phyloP scores from a whole-genome alignment of 2,329 filamentous ascomycete genomes.

The Microcera coccophila region DNA sequence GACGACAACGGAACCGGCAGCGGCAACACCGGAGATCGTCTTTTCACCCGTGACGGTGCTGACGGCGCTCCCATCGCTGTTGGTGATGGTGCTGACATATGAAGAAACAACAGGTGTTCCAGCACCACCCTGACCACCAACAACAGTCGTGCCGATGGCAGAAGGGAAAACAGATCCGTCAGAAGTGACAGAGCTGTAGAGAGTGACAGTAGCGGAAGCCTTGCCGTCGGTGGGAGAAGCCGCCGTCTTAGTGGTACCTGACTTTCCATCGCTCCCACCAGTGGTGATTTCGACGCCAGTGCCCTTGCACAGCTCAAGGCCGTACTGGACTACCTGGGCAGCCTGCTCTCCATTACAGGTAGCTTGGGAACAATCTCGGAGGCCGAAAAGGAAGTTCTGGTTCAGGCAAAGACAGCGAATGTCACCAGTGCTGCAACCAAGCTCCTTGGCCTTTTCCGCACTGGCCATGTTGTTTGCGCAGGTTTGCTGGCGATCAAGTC shows the following conservation, averaged over 20 bases:
- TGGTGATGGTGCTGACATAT: slow-evolving; percentile 18
- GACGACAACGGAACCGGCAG: slow-evolving; percentile 15
- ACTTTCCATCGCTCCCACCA: slow-evolving; percentile 11
- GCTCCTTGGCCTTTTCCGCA: slow-evolving; percentile 36
- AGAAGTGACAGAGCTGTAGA: slow-evolving; percentile 35
- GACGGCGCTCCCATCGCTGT: slow-evolving; percentile 19
- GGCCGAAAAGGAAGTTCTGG: slow-evolving; percentile 44
- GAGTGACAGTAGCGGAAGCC: slow-evolving; percentile 24
- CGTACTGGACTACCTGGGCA: slow-evolving; percentile 37
- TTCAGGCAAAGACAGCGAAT: slow-evolving; percentile 46
- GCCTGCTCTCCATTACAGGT: slow-evolving; percentile 38
- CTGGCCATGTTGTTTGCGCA: slow-evolving; percentile 51
- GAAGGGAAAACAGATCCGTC: slow-evolving; percentile 32
- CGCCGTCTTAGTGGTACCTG: slow-evolving; percentile 5
- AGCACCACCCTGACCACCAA: slow-evolving; percentile 18
- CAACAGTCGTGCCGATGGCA: slow-evolving; percentile 36
- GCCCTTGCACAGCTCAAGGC: slow-evolving; percentile 38
- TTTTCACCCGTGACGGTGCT: slow-evolving; percentile 23
- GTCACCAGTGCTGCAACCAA: slow-evolving; percentile 44
- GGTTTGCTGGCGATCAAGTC: slow-evolving; percentile 36
- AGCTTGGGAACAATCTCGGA: slow-evolving; percentile 49
- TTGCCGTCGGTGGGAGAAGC: slow-evolving; percentile 24
- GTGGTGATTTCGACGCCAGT: slow-evolving; percentile 36
- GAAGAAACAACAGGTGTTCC: slow-evolving; percentile 18
- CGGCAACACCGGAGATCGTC: slow-evolving; percentile 19